phyloP scores from a whole-genome alignment of 805 yeast species.

The Cyberlindnera misumaiensis region DNA sequence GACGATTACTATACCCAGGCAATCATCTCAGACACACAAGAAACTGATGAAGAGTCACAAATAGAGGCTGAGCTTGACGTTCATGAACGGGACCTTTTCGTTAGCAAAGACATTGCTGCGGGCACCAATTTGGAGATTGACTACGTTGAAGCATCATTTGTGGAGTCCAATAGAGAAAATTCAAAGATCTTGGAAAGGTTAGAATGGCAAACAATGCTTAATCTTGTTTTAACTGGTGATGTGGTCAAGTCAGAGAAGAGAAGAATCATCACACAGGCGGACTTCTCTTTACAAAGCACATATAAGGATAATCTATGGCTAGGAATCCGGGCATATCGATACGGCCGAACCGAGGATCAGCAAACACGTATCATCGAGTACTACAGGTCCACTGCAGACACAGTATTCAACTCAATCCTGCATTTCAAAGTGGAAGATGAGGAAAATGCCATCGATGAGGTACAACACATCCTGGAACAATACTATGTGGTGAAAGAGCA shows the following conservation, averaged over 20 bases:
- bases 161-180: constrained; percentile 22
- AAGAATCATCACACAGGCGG: constrained; percentile 51
- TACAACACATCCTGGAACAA: constrained; percentile 48
- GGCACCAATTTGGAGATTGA: constrained; percentile 44
- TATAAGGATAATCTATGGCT: constrained; percentile 78
- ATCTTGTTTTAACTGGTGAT: constrained; percentile 89
- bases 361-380: constrained; percentile 65
- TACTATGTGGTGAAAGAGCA: constrained; percentile 63
- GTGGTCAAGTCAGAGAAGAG: constrained; percentile 88
- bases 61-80: constrained; percentile 20
- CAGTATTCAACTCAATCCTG: constrained; percentile 60
- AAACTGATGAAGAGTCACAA: constrained; percentile 27
- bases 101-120: constrained; percentile 15
- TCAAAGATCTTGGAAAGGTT: constrained; percentile 60
- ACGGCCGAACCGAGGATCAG: constrained; percentile 74
- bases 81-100: constrained; percentile 5
- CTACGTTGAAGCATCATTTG: constrained; percentile 19
- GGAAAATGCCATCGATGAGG: constrained; percentile 40
- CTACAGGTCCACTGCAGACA: constrained; percentile 67
- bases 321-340: constrained; percentile 75
- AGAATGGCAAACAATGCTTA: constrained; percentile 94
- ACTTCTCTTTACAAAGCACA: constrained; percentile 44
- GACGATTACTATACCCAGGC: constrained; percentile 74
- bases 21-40: constrained; percentile 38
- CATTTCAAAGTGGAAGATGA: constrained; percentile 51